These are phyloP conservation scores for Scheffersomyces segobiensis DNA, from an alignment of 1,139 yeast genomes.

Conservation along the genomic window DNA sequence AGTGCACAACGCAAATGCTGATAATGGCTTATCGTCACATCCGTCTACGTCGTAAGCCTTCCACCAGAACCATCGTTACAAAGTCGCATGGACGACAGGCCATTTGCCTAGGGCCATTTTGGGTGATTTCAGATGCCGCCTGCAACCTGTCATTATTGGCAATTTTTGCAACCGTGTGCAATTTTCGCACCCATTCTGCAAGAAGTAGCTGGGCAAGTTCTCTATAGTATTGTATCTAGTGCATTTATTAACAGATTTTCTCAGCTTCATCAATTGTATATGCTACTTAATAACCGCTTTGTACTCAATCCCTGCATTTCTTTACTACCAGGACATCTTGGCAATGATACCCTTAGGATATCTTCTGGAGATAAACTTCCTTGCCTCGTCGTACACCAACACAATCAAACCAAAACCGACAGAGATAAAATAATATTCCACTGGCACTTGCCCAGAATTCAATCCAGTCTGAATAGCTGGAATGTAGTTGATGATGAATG, in stretches of 20 bases:
- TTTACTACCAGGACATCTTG: slow-evolving; percentile 38
- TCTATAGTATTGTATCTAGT: no score
- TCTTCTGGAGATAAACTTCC: slow-evolving; percentile 41
- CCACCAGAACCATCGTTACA: neutral
- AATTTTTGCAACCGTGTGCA: neutral
- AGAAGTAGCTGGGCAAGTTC: neutral
- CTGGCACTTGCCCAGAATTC: slow-evolving; percentile 43
- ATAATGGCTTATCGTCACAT: neutral
- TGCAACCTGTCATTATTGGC: neutral
- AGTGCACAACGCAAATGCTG: neutral
- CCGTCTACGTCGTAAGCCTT: neutral
- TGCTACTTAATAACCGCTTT: neutral
- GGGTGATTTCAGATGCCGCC: neutral
- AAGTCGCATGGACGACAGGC: neutral
- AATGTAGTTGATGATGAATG: slow-evolving; percentile 48
- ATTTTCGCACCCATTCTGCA: neutral
- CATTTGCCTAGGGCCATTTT: neutral
- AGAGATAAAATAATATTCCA: slow-evolving; percentile 50
- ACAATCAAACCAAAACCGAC: slow-evolving; percentile 45
- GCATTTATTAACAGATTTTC: no score
- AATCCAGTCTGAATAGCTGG: slow-evolving; percentile 43
- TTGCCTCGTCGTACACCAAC: slow-evolving; percentile 41
- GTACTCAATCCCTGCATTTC: neutral
- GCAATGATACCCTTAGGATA: slow-evolving; percentile 41
- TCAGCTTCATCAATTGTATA: neutral